phyloP scores from a whole-genome alignment of 163 green algal species.

The Scenedesmus sp. region DNA sequence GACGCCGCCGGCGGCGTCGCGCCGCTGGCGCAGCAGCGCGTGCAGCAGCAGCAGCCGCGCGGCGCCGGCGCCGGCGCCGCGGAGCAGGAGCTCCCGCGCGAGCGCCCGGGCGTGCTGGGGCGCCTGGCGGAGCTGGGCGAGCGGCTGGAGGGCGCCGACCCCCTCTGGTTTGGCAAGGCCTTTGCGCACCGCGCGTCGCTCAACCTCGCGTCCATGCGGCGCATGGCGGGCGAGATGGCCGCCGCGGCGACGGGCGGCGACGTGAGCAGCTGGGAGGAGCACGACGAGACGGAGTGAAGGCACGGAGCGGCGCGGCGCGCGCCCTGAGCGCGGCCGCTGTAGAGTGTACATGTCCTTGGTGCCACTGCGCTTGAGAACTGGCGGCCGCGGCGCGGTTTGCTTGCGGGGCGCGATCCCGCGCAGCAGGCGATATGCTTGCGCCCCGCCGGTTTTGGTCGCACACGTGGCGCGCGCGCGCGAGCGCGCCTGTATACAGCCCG shows the following conservation, averaged over 20 bases:
- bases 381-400: too few relatives aligned
- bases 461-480: too few relatives aligned
- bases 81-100: neutral
- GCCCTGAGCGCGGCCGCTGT: too few relatives aligned
- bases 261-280: conserved; percentile 4
- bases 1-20: neutral
- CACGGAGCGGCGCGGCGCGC: too few relatives aligned
- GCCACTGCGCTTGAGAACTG: too few relatives aligned
- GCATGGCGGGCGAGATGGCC: conserved; percentile 10
- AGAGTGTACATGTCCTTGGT: too few relatives aligned
- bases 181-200: conserved; percentile 22
- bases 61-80: neutral
- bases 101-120: neutral
- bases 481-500: too few relatives aligned
- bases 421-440: too few relatives aligned
- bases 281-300: conserved; percentile 31
- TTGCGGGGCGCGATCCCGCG: too few relatives aligned
- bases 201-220: conserved; percentile 33
- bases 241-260: neutral
- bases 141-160: conserved; percentile 24
- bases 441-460: too few relatives aligned
- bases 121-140: neutral
- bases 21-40: neutral
- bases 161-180: conserved; percentile 43
- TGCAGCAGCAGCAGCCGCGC: neutral